Percentiles rank a stretch among this genome's conserved stretches.
Evolutionary conservation across 2,329 filamentous ascomycete species (phyloP).

Genomic region (Biscogniauxia sp.): DNA sequence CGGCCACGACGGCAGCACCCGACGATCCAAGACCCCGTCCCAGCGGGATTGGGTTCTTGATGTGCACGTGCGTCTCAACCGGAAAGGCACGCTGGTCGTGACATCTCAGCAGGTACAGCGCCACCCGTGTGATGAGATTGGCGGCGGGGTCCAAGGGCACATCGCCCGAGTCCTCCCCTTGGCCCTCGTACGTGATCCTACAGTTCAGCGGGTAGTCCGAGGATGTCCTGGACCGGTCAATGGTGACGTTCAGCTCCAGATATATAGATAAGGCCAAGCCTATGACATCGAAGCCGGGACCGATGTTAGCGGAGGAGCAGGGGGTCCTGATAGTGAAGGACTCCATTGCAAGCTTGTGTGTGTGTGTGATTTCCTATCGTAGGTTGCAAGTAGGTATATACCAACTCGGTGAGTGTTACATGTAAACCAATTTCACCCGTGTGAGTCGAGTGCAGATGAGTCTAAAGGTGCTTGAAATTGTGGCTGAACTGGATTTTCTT

Average conservation of each 20-base stretch:
- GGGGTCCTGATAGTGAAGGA: slow-evolving; percentile 76
- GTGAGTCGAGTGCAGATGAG: not conserved
- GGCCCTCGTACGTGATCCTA: slow-evolving; percentile 84
- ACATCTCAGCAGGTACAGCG: slow-evolving; percentile 91
- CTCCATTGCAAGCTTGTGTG: slow-evolving; percentile 46
- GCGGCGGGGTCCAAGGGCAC: slow-evolving; percentile 80
- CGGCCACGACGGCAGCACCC: slow-evolving; percentile 90
- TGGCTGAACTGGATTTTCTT: not conserved
- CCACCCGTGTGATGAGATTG: slow-evolving; percentile 92
- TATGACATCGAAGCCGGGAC: slow-evolving; percentile 96
- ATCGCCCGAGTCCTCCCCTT: slow-evolving; percentile 66
- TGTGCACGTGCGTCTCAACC: slow-evolving; percentile 82
- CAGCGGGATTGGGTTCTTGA: slow-evolving; percentile 92
- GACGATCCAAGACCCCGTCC: slow-evolving; percentile 93
- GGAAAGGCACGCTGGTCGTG: slow-evolving; percentile 85
- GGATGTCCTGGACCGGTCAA: slow-evolving; percentile 56
- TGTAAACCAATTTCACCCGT: too few relatives aligned
- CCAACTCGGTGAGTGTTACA: too few relatives aligned
- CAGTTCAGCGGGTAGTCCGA: slow-evolving; percentile 75
- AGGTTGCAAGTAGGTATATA: too few relatives aligned
- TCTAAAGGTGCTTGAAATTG: not conserved
- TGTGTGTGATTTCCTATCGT: too few relatives aligned
- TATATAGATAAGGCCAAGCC: slow-evolving; percentile 91
- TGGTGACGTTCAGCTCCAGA: slow-evolving; percentile 81
- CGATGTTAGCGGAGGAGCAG: slow-evolving; percentile 96